These are phyloP conservation scores for Suillus bovinus DNA, from an alignment of 768 basidiomycete species.

Conservation along the genomic window DNA sequence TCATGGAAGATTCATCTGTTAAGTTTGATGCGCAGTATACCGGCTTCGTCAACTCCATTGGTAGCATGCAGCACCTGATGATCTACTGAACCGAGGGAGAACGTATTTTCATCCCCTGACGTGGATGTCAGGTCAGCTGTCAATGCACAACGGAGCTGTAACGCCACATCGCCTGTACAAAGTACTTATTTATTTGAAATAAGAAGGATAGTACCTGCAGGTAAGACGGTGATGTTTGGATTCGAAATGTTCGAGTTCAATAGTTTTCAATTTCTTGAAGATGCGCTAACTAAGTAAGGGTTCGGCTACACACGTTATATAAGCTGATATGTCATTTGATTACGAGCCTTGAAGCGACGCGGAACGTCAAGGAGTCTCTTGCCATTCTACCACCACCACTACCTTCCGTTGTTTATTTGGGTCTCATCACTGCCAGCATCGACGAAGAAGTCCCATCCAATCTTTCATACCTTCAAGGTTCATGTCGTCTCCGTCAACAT, in stretches of 20 bases:
- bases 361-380: constrained; percentile 9
- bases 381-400: not conserved
- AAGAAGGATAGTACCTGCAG: not conserved
- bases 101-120: not conserved
- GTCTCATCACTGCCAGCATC: constrained; percentile 25
- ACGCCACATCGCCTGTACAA: not conserved
- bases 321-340: constrained; percentile 5
- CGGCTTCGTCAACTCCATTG: not conserved
- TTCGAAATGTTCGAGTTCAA: not conserved
- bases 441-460: not conserved
- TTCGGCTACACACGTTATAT: constrained; percentile 1
- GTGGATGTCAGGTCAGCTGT: not conserved
- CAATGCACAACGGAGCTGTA: not conserved
- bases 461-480: constrained; percentile 14
- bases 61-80: not conserved
- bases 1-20: not conserved
- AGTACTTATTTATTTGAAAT: not conserved
- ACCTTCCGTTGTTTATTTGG: constrained; percentile 12
- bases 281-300: not conserved
- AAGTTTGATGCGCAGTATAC: not conserved
- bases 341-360: not conserved
- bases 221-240: constrained; percentile 1
- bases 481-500: constrained; percentile 37
- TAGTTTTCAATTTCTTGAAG: not conserved
- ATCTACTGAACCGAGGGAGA: not conserved